Evolutionary conservation across 2,329 filamentous ascomycete species (phyloP).

Genomic region (Penicillium sp.): DNA sequence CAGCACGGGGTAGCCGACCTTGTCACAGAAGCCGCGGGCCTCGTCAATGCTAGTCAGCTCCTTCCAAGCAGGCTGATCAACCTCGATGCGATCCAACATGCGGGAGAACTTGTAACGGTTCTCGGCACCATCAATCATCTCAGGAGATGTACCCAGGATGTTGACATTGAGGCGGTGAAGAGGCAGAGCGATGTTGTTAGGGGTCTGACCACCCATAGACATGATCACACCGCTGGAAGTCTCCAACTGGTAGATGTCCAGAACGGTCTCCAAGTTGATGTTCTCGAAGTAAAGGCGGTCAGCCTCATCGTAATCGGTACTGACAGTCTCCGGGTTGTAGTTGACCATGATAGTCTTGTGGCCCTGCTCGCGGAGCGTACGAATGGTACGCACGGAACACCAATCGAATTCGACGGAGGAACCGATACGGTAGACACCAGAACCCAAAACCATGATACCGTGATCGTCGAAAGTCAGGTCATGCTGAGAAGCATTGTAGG

Average conservation of each 20-base stretch:
- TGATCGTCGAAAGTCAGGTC: constrained; percentile 84
- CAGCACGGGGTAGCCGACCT: constrained; percentile 87
- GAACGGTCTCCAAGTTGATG: constrained; percentile 82
- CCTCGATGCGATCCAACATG: constrained; percentile 90
- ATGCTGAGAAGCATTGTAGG: constrained; percentile 86
- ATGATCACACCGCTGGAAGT: constrained; percentile 80
- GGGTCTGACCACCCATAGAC: constrained; percentile 95
- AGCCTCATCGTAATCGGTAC: constrained; percentile 90
- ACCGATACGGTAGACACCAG: constrained; percentile 94
- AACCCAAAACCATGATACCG: constrained; percentile 93
- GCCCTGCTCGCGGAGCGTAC: constrained; percentile 78
- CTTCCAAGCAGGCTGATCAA: constrained; percentile 98
- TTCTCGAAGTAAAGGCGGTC: constrained; percentile 96
- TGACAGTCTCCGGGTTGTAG: constrained; percentile 86
- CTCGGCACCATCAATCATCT: constrained; percentile 98
- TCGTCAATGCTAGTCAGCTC: constrained; percentile 94
- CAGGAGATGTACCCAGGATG: constrained; percentile 90
- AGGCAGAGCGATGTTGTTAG: constrained; percentile 94
- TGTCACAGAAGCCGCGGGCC: constrained; percentile 80
- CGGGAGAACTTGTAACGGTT: constrained; percentile 98
- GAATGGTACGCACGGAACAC: constrained; percentile 93
- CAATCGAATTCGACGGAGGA: constrained; percentile 99
- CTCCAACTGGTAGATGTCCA: constrained; percentile 93
- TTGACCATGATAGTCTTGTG: constrained; percentile 98
- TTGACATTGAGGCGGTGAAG: constrained; percentile 87